phyloP scores from a whole-genome alignment of 163 green algal genomes.

The Scenedesmus sp. region DNA sequence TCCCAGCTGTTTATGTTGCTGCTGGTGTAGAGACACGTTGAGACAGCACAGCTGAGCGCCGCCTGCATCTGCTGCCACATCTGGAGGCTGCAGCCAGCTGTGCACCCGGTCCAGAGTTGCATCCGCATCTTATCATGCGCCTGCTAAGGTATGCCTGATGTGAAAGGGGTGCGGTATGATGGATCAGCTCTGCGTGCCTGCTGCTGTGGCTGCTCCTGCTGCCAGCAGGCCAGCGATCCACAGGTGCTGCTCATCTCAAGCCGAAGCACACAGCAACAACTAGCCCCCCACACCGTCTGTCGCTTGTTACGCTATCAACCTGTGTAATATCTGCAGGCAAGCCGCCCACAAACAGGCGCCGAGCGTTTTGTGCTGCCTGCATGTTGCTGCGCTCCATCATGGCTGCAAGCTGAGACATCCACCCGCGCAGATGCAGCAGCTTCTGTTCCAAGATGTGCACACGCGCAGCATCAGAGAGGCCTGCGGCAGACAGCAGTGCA shows the following conservation, averaged over 20 bases:
- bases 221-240: no score
- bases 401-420: conserved; percentile 27
- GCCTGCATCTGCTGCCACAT: no score
- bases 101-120: no score
- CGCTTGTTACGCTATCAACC: not conserved
- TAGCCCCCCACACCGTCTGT: not conserved
- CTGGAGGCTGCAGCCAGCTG: no score
- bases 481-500: not conserved
- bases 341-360: conserved; percentile 42
- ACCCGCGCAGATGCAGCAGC: conserved; percentile 37
- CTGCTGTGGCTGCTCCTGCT: not conserved
- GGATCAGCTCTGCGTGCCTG: not conserved
- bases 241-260: no score
- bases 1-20: no score
- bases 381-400: conserved; percentile 28
- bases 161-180: no score
- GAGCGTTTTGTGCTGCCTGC: conserved; percentile 6
- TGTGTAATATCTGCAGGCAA: conserved; percentile 9
- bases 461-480: not conserved
- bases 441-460: conserved; percentile 25
- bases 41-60: no score
- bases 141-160: no score
- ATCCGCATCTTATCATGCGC: no score
- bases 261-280: no score
- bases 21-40: no score